Percentiles rank a stretch among this genome's conserved stretches.
These are phyloP conservation scores for Wickerhamiella domercqiae DNA, from an alignment of 805 yeast genomes.

Conservation along the genomic window DNA sequence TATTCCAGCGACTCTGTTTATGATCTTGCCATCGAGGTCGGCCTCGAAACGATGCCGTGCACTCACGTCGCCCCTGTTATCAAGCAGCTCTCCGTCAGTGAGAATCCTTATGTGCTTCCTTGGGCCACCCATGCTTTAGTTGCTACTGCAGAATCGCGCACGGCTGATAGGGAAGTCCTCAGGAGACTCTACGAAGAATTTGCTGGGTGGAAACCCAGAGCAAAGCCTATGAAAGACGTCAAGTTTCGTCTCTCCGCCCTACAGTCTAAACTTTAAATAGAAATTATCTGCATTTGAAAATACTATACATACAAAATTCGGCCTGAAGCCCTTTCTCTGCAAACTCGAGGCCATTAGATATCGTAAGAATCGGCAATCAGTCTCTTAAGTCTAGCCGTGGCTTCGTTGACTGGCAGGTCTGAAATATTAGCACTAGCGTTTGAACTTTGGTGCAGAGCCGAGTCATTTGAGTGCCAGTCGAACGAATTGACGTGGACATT, in stretches of 20 bases:
- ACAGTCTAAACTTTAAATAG: background rate
- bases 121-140: conserved; percentile 84
- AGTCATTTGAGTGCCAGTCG: too few species aligned
- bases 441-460: background rate
- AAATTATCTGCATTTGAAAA: too few species aligned
- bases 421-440: background rate
- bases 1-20: conserved; percentile 79
- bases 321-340: too few species aligned
- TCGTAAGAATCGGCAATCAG: too few species aligned
- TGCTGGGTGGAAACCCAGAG: conserved; percentile 76
- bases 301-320: too few species aligned
- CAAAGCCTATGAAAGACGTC: conserved; percentile 66
- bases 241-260: conserved; percentile 61
- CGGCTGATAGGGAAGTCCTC: conserved; percentile 39
- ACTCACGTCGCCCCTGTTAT: conserved; percentile 22
- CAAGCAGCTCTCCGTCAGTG: conserved; percentile 12
- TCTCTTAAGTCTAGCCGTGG: background rate
- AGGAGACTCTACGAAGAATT: conserved; percentile 49
- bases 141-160: conserved; percentile 37
- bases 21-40: conserved; percentile 57
- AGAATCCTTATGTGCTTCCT: conserved; percentile 73
- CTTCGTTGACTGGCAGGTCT: background rate
- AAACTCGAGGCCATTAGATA: too few species aligned
- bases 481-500: background rate
- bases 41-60: conserved; percentile 53